phyloP scores from a whole-genome alignment of 768 basidiomycete genomes.

The Amanita subjunquillea region DNA sequence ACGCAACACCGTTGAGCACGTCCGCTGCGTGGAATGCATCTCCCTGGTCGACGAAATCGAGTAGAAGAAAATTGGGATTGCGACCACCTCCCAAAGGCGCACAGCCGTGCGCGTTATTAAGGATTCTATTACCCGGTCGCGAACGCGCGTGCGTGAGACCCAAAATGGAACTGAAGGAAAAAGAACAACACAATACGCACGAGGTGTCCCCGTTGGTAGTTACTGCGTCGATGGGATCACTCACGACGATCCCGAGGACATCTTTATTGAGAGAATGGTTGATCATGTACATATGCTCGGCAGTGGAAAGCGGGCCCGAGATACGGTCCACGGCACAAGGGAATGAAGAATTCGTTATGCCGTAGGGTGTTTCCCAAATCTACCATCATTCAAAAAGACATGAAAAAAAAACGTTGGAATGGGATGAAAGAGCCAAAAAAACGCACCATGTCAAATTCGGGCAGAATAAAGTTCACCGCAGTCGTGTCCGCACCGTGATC shows the following conservation, averaged over 20 bases:
- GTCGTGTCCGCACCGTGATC: conserved; percentile 35
- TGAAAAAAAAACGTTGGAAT: too few relatives aligned
- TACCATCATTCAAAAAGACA: too few relatives aligned
- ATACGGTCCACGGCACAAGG: conserved; percentile 46
- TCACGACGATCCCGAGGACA: conserved; percentile 27
- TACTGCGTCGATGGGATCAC: conserved; percentile 24
- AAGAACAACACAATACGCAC: conserved; percentile 15
- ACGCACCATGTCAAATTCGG: conserved; percentile 44
- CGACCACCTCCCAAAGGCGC: conserved; percentile 30
- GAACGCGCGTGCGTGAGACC: not conserved
- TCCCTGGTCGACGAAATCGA: conserved; percentile 43
- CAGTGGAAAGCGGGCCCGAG: conserved; percentile 32
- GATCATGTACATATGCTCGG: conserved; percentile 48
- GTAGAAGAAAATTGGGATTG: conserved; percentile 41
- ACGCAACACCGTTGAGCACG: conserved; percentile 33
- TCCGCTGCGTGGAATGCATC: conserved; percentile 32
- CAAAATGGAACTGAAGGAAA: not conserved
- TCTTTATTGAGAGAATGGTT: conserved; percentile 48
- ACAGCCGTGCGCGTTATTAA: conserved; percentile 32
- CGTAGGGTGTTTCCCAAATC: conserved; percentile 54
- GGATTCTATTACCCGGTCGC: conserved; percentile 17
- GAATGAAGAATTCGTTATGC: conserved; percentile 36
- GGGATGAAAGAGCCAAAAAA: not conserved
- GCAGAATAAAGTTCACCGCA: conserved; percentile 38
- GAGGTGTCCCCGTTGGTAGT: conserved; percentile 28